Base-by-base conservation (phyloP, 805 yeast species). In the Ogataea nonfermentans region DNA sequence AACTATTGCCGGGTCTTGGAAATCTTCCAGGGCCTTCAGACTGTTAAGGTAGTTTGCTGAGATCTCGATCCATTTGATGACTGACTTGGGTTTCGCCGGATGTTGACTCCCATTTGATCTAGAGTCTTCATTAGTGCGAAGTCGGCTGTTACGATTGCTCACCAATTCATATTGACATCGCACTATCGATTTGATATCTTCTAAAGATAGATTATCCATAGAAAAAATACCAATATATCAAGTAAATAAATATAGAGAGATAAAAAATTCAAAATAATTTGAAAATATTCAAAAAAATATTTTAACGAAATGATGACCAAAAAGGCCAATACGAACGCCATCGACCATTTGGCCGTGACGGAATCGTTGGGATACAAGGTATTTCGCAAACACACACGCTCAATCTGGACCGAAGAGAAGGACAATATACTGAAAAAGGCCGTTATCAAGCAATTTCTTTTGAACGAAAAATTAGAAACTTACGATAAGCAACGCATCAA, bases 321-420 rank as follows among this genome's bases (percentile, higher is more conserved):
- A 32, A 25, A 28, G 24, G 31, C 36, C 27, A 16, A 35, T n/a
- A 37, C 49, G 3, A 54, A 59, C 9, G 47, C 50, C 4, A 61
- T 76, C 22, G 81, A 76, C 51, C 77, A 78, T 29, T 52, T 76
- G 32, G 73, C 78, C 4, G 71, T 84, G 23, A 81, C 91, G 4
- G 84, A 82, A 53, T 75, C 84, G 2, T 61, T 84, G 7, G 93
- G 93, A 5, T 81, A 79, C 55, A 84, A 81, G 50, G 84, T 89
- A 2, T 81, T 79, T 54, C 63, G 91, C 27, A 68, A 81, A 37
- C 76, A 67, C 16, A 66, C 77, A 4, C 65, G 91, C 40, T 74
- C 76, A 40, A 74, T 84, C 9, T 89, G 96, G 96, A 69, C 81
- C 3, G 71, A 75, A 35, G 81, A 78, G 24, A 96, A 90, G 48